phyloP scores from a whole-genome alignment of 495 filamentous ascomycete genomes.

The Daldinia childiae region DNA sequence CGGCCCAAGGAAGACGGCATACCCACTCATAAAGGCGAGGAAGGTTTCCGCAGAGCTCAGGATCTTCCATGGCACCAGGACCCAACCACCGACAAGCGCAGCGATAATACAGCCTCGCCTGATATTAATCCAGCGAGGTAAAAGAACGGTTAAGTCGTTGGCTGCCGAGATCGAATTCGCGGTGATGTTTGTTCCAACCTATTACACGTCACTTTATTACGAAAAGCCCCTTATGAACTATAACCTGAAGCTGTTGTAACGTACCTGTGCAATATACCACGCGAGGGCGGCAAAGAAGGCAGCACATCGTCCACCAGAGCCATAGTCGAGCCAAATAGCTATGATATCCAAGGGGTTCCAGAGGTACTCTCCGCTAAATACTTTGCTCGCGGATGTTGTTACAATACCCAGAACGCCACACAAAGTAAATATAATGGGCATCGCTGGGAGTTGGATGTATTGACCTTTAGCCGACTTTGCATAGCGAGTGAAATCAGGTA shows the following conservation, averaged over 20 bases:
- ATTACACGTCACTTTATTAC: conserved; percentile 15
- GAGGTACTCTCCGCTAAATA: conserved; percentile 61
- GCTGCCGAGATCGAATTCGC: conserved; percentile 67
- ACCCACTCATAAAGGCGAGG: conserved; percentile 69
- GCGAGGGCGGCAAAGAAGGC: conserved; percentile 66
- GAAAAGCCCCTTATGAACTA: neutral
- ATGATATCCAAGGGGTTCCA: conserved; percentile 68
- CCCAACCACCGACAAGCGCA: conserved; percentile 63
- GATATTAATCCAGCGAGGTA: conserved; percentile 68
- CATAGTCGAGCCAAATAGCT: conserved; percentile 56
- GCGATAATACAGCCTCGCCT: conserved; percentile 63
- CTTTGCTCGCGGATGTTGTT: conserved; percentile 60
- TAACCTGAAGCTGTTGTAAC: neutral
- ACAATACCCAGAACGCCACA: conserved; percentile 62
- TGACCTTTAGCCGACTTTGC: conserved; percentile 61
- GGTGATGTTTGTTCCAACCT: conserved; percentile 68
- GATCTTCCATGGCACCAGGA: conserved; percentile 71
- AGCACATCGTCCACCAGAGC: conserved; percentile 58
- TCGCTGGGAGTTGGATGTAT: conserved; percentile 64
- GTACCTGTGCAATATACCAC: conserved; percentile 38
- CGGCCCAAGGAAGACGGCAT: conserved; percentile 74
- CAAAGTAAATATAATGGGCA: conserved; percentile 68
- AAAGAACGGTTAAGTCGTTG: conserved; percentile 68
- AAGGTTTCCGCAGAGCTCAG: conserved; percentile 65
- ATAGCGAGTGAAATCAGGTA: conserved; percentile 71